These are phyloP conservation scores for Penicillium maclennaniae DNA, from an alignment of 495 filamentous ascomycete species.

Conservation along the genomic window DNA sequence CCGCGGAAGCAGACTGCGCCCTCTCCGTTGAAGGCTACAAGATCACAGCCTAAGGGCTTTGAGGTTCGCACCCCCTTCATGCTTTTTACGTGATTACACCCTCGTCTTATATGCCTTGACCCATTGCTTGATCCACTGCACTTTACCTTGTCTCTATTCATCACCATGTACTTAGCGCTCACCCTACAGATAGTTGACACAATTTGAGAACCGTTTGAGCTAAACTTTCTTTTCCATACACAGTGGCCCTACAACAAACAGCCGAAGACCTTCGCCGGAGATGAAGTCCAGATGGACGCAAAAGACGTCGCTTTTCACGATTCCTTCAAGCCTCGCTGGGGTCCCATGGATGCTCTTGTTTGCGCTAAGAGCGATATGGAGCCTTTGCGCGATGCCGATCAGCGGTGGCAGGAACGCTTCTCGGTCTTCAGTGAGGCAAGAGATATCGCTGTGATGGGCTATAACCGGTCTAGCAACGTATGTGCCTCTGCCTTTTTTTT, in stretches of 20 bases:
- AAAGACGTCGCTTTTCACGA: slow-evolving; percentile 58
- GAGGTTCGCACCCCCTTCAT: slow-evolving; percentile 64
- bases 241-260: slow-evolving; percentile 87
- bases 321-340: slow-evolving; percentile 75
- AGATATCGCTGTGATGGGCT: slow-evolving; percentile 31
- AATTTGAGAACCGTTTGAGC: slow-evolving; percentile 27
- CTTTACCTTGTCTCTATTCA: background rate
- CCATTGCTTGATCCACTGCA: background rate
- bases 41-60: slow-evolving; percentile 55
- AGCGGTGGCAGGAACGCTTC: slow-evolving; percentile 33
- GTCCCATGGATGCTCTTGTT: slow-evolving; percentile 65
- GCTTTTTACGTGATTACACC: slow-evolving; percentile 22
- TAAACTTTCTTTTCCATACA: slow-evolving; percentile 43
- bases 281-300: slow-evolving; percentile 53
- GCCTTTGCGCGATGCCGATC: slow-evolving; percentile 17
- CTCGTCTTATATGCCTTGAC: background rate
- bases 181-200: slow-evolving; percentile 25
- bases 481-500: slow-evolving; percentile 4
- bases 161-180: slow-evolving; percentile 24
- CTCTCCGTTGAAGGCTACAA: slow-evolving; percentile 39
- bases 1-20: slow-evolving; percentile 33
- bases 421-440: slow-evolving; percentile 39
- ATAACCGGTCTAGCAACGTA: slow-evolving; percentile 25
- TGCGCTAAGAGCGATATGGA: slow-evolving; percentile 47
- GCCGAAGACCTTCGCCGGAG: slow-evolving; percentile 58